These are phyloP conservation scores for Aspergillus aculeatinus DNA, from an alignment of 2,329 filamentous ascomycete species.

Conservation along the genomic window DNA sequence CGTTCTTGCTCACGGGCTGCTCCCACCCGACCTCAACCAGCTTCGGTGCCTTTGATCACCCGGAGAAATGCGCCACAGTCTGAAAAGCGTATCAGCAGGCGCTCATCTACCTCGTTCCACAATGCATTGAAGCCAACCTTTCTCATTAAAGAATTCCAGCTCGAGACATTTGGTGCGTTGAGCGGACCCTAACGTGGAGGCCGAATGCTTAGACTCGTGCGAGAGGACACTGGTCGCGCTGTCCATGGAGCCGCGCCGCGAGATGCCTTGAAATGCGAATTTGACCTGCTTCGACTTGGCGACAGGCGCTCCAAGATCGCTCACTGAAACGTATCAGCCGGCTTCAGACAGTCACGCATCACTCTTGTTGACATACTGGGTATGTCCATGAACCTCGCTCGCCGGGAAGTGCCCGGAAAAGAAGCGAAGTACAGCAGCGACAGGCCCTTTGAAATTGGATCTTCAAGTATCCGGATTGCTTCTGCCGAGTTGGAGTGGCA, in stretches of 20 bases:
- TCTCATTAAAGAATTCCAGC: background rate
- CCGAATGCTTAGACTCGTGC: constrained; percentile 1
- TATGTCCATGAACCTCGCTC: background rate
- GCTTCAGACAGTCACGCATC: background rate
- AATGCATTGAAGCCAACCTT: background rate
- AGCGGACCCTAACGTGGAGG: background rate
- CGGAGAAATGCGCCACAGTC: no score
- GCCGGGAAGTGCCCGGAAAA: background rate
- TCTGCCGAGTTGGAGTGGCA: constrained; percentile 11
- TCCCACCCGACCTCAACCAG: no score
- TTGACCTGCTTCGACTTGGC: background rate
- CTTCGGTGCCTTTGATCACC: no score
- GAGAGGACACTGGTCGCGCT: constrained; percentile 8
- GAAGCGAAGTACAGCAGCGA: background rate
- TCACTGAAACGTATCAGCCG: background rate
- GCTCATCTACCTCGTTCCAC: no score
- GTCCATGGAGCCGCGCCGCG: constrained; percentile 12
- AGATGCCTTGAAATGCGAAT: background rate
- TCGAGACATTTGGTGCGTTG: background rate
- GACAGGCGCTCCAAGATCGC: constrained; percentile 1
- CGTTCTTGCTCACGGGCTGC: no score
- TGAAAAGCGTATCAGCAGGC: no score
- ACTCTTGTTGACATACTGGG: background rate
- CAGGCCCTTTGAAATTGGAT: background rate
- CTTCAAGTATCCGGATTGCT: constrained; percentile 7